These are phyloP conservation scores for Pseudocercospora fijiensis DNA, from an alignment of 2,329 filamentous ascomycete species.

Conservation along the genomic window DNA sequence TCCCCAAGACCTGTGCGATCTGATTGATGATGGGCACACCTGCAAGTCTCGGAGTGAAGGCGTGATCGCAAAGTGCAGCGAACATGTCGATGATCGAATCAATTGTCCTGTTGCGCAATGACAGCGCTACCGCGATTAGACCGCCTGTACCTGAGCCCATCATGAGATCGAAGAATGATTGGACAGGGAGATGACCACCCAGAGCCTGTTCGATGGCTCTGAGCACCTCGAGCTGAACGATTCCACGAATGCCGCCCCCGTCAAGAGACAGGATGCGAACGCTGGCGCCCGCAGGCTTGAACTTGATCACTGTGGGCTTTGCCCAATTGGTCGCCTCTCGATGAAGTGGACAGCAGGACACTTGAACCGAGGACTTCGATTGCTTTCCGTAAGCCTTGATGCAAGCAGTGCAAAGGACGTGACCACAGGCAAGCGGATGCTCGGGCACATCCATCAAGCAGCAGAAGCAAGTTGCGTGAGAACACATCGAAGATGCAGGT, in stretches of 20 bases:
- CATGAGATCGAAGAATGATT: conserved; percentile 52
- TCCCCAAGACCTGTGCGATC: conserved; percentile 32
- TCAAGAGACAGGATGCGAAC: conserved; percentile 33
- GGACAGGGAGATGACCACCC: conserved; percentile 43
- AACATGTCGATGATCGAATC: conserved; percentile 44
- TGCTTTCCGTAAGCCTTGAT: conserved; percentile 39
- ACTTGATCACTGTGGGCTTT: conserved; percentile 33
- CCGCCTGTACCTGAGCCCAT: conserved; percentile 50
- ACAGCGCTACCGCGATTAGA: conserved; percentile 47
- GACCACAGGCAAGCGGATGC: conserved; percentile 48
- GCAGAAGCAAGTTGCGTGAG: conserved; percentile 47
- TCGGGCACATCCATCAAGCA: conserved; percentile 48
- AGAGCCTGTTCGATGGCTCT: conserved; percentile 43
- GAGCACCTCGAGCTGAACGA: conserved; percentile 49
- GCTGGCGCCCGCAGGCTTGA: conserved; percentile 32
- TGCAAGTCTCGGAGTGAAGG: conserved; percentile 44
- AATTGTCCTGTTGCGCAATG: conserved; percentile 41
- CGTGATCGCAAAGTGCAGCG: conserved; percentile 41
- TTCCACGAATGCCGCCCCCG: conserved; percentile 50
- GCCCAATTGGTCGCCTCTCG: conserved; percentile 39
- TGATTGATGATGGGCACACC: conserved; percentile 39
- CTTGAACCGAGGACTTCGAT: conserved; percentile 30
- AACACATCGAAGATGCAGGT: conserved; percentile 36
- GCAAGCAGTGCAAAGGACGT: conserved; percentile 48
- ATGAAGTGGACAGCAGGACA: conserved; percentile 40